These are phyloP conservation scores for Halophytophthora batemanensis DNA, from an alignment of 352 stramenopile genomes.

Conservation along the genomic window DNA sequence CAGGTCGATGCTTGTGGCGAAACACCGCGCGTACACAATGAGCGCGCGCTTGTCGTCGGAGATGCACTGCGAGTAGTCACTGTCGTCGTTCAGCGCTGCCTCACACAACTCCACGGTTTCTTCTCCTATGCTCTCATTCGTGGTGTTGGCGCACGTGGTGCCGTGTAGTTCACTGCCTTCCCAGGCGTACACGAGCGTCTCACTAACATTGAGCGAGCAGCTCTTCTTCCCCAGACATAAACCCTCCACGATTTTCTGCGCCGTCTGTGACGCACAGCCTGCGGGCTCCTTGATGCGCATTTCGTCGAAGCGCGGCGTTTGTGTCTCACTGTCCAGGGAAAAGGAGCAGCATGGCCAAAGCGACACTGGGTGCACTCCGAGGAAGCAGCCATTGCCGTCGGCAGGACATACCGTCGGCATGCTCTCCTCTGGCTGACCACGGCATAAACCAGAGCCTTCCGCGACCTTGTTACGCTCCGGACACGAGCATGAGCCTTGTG, in stretches of 20 bases:
- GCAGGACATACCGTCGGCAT: conserved; percentile 36
- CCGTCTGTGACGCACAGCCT: conserved; percentile 38
- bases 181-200: conserved; percentile 56
- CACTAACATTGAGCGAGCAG: conserved; percentile 64
- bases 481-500: conserved; percentile 62
- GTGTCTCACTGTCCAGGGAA: conserved; percentile 22
- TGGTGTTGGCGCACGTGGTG: conserved; percentile 36
- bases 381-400: conserved; percentile 56
- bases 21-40: conserved; percentile 72
- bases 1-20: conserved; percentile 75
- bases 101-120: conserved; percentile 30
- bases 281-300: conserved; percentile 48
- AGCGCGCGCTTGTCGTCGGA: conserved; percentile 33
- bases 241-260: conserved; percentile 67
- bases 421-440: conserved; percentile 23
- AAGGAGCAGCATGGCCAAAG: conserved; percentile 63
- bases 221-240: conserved; percentile 67
- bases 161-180: conserved; percentile 37
- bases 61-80: conserved; percentile 53
- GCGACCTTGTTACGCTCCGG: conserved; percentile 66
- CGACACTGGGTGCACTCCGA: conserved; percentile 62
- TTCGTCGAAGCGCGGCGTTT: conserved; percentile 41
- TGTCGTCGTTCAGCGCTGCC: conserved; percentile 45
- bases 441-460: conserved; percentile 50
- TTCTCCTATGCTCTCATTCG: conserved; percentile 27